Evolutionary conservation across 192 early-diverging fungal genomes (phyloP).

Genomic region (Powellomyces hirtus): DNA sequence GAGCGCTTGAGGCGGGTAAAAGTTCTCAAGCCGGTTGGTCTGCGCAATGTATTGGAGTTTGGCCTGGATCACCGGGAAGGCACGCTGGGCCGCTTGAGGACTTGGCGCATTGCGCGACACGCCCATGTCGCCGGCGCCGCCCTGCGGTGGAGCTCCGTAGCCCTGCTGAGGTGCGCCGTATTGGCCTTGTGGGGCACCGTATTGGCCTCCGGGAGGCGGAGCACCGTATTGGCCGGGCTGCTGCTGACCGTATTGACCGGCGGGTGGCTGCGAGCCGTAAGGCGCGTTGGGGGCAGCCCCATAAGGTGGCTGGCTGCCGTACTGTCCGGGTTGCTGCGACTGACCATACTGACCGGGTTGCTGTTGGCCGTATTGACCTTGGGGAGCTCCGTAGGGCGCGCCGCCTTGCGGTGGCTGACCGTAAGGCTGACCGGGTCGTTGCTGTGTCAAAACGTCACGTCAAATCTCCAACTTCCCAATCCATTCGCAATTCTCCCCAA

Average conservation of each 20-base stretch:
- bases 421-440: not conserved
- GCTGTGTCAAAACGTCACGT: not conserved
- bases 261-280: not conserved
- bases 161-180: not conserved
- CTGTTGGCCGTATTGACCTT: not conserved
- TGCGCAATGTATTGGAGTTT: slow-evolving; percentile 20
- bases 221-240: slow-evolving; percentile 4
- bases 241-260: not conserved
- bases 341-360: slow-evolving; percentile 3
- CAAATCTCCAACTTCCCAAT: not conserved
- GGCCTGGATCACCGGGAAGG: slow-evolving; percentile 11
- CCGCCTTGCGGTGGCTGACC: not conserved
- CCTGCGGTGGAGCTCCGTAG: slow-evolving; percentile 14
- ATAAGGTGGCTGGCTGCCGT: not conserved
- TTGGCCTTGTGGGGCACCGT: not conserved
- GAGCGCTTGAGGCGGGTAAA: slow-evolving; percentile 22
- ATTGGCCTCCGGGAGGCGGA: not conserved
- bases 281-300: not conserved
- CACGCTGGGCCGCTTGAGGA: slow-evolving; percentile 8
- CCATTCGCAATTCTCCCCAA: not conserved
- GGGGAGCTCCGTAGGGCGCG: not conserved
- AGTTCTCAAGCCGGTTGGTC: slow-evolving; percentile 6
- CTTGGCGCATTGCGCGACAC: not conserved
- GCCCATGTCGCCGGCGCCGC: not conserved
- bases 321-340: not conserved